Conservation (phyloP, 129 eudicot genomes). For the Artemisia annua region DNA sequence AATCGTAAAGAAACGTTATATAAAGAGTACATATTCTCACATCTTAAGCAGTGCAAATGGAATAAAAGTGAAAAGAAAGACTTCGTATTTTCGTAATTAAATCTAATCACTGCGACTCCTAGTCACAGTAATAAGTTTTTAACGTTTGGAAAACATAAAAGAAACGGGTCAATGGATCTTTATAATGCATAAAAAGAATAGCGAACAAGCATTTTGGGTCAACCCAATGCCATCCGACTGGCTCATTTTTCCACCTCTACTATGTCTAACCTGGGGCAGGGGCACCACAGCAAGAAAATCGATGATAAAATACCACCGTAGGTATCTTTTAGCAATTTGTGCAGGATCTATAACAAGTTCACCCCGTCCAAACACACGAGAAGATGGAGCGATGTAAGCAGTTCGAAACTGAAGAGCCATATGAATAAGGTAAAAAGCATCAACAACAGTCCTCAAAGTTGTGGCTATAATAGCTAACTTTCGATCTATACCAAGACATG, state of each 20-base stretch:
- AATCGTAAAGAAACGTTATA: not conserved
- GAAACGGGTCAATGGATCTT: no score
- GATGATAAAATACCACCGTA: conserved; percentile 68
- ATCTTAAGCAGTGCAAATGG: no score
- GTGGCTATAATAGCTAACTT: conserved; percentile 69
- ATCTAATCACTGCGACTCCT: not conserved
- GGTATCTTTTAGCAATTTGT: conserved; percentile 79
- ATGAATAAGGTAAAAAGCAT: conserved; percentile 77
- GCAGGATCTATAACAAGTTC: conserved; percentile 94
- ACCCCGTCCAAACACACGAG: conserved; percentile 95
- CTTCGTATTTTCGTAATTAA: no score
- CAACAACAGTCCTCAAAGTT: conserved; percentile 74
- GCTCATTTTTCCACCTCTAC: no score
- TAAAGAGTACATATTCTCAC: conserved; percentile 23
- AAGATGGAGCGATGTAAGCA: conserved; percentile 92
- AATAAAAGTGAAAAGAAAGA: not conserved
- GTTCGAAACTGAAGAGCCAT: conserved; percentile 93
- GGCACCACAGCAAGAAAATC: conserved; percentile 90
- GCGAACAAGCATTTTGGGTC: no score
- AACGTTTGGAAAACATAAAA: not conserved
- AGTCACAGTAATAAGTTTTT: not conserved
- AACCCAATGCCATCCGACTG: no score
- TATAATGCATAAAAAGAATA: no score
- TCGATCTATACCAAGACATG: conserved; percentile 66
- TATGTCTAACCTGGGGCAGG: conserved; percentile 72